phyloP scores from a whole-genome alignment of 1,139 yeast genomes.

The Pichia sp. region DNA sequence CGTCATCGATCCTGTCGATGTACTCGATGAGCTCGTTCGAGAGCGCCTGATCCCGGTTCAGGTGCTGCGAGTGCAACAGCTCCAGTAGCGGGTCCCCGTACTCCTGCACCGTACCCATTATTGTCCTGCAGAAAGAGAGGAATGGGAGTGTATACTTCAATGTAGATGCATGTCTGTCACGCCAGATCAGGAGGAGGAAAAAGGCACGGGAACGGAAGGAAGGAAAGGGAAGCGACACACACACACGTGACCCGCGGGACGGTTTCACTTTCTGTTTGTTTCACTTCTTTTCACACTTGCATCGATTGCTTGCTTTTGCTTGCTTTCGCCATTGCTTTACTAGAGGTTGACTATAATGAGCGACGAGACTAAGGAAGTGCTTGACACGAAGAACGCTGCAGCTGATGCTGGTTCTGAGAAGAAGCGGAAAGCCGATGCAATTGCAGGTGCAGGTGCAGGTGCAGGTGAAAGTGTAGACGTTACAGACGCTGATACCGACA shows the following conservation, averaged over 20 bases:
- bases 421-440: conserved; percentile 15
- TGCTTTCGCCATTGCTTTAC: neutral
- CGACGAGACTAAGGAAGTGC: neutral
- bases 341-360: neutral
- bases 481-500: conserved; percentile 19
- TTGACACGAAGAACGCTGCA: neutral
- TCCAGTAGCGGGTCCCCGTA: conserved; percentile 44
- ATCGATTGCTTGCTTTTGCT: too few species aligned
- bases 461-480: conserved; percentile 11
- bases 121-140: too few species aligned
- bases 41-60: conserved; percentile 39
- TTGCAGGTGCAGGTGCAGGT: conserved; percentile 15
- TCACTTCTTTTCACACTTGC: too few species aligned
- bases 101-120: conserved; percentile 14
- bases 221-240: too few species aligned
- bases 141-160: too few species aligned
- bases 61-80: conserved; percentile 43
- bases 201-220: too few species aligned
- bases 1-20: conserved; percentile 41
- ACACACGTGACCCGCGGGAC: neutral
- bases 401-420: conserved; percentile 7
- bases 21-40: conserved; percentile 35
- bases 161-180: too few species aligned
- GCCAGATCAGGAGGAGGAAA: too few species aligned
- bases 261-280: neutral